phyloP scores from a whole-genome alignment of 495 filamentous ascomycete species.

The Penicillium maclennaniae region DNA sequence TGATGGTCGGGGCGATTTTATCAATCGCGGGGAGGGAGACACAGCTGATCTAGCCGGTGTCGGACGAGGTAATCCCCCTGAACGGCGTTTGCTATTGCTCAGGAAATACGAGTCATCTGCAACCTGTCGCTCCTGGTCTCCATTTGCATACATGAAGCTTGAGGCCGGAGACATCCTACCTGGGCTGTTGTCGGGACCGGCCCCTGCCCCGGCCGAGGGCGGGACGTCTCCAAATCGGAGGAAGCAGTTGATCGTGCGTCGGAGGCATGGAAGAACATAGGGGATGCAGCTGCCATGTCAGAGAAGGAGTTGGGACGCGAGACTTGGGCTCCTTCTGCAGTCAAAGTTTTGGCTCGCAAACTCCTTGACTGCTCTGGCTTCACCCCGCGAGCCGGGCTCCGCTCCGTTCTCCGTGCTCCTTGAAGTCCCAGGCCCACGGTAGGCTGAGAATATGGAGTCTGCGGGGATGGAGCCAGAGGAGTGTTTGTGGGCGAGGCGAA shows the following conservation, averaged over 20 bases:
- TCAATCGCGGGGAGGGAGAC: slow-evolving; percentile 41
- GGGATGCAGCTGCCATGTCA: slow-evolving; percentile 31
- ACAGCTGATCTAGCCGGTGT: slow-evolving; percentile 25
- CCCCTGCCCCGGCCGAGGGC: slow-evolving; percentile 12
- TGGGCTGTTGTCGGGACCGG: not conserved
- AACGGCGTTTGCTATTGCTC: slow-evolving; percentile 30
- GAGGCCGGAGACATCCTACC: slow-evolving; percentile 35
- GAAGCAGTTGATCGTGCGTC: slow-evolving; percentile 51
- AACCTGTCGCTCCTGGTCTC: slow-evolving; percentile 36
- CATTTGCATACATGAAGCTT: slow-evolving; percentile 58
- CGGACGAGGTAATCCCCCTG: slow-evolving; percentile 36
- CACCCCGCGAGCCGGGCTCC: slow-evolving; percentile 36
- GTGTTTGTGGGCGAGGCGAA: slow-evolving; percentile 58
- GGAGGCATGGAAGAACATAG: slow-evolving; percentile 75
- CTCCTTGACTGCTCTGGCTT: slow-evolving; percentile 31
- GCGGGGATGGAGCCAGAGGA: slow-evolving; percentile 39
- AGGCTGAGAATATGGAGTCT: slow-evolving; percentile 30
- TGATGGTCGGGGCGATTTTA: slow-evolving; percentile 38
- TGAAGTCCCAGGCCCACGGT: slow-evolving; percentile 25
- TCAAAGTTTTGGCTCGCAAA: slow-evolving; percentile 35
- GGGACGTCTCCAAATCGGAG: slow-evolving; percentile 25
- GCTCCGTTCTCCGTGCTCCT: slow-evolving; percentile 32
- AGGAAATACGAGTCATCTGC: slow-evolving; percentile 18
- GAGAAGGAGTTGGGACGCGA: slow-evolving; percentile 34
- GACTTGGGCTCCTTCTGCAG: slow-evolving; percentile 24